A percentile compares a stretch with the other conserved stretches of the same genome.
These are phyloP conservation scores for Fomitiporia mediterranea DNA, from an alignment of 1,284 basidiomycete species.

Conservation along the genomic window DNA sequence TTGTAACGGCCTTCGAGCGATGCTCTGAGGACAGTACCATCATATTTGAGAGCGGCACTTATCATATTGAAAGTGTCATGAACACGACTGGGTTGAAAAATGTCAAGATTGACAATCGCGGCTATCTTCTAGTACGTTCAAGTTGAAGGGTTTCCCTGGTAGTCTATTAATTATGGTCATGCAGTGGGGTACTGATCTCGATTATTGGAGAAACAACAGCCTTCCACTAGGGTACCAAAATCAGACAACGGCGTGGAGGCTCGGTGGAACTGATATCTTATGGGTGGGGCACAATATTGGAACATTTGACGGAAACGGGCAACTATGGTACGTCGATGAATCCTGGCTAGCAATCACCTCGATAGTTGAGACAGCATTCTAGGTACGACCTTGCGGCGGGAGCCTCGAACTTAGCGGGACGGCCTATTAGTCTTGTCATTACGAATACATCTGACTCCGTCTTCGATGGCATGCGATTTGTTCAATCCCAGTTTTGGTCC, in stretches of 20 bases:
- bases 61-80: slow-evolving; percentile 31
- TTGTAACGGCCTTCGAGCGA: slow-evolving; percentile 27
- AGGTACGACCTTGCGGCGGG: slow-evolving; percentile 22
- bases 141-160: not conserved
- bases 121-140: slow-evolving; percentile 29
- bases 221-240: slow-evolving; percentile 30
- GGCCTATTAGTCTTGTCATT: slow-evolving; percentile 31
- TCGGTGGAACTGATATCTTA: slow-evolving; percentile 28
- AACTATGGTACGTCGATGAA: slow-evolving; percentile 28
- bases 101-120: slow-evolving; percentile 28
- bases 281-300: slow-evolving; percentile 30
- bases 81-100: slow-evolving; percentile 30
- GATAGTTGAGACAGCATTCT: not conserved
- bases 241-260: slow-evolving; percentile 30
- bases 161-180: not conserved
- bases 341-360: no score
- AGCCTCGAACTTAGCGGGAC: slow-evolving; percentile 30
- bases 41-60: slow-evolving; percentile 27
- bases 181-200: slow-evolving; percentile 32
- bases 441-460: slow-evolving; percentile 22
- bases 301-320: slow-evolving; percentile 34
- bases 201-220: slow-evolving; percentile 30
- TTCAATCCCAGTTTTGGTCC: slow-evolving; percentile 36
- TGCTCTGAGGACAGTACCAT: slow-evolving; percentile 27
- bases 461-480: slow-evolving; percentile 31